These are phyloP conservation scores for Suhomyces bolitotheri DNA, from an alignment of 1,139 yeast species.

Conservation along the genomic window DNA sequence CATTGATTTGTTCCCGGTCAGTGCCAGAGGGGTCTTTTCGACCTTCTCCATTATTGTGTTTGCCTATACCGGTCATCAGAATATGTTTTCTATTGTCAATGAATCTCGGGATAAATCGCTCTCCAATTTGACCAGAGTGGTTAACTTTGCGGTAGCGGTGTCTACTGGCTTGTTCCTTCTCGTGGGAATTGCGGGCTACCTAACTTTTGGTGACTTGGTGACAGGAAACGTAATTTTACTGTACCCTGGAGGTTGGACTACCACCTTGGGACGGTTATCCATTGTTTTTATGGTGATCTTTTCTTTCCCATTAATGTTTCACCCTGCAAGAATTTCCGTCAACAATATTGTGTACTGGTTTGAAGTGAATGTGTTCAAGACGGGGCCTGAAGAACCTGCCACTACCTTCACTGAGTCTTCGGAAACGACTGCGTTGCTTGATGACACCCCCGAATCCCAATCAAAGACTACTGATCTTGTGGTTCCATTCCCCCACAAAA, in stretches of 20 bases:
- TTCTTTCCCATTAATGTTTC: slow-evolving; percentile 89
- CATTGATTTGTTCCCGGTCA: slow-evolving; percentile 57
- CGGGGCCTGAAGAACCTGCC: background rate
- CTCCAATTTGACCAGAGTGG: slow-evolving; percentile 50
- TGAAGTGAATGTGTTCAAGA: slow-evolving; percentile 3
- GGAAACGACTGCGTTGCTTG: slow-evolving; percentile 12
- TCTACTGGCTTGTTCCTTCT: slow-evolving; percentile 37
- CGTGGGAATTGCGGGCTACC: slow-evolving; percentile 47
- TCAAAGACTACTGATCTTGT: slow-evolving; percentile 17
- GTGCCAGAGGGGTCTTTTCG: slow-evolving; percentile 61
- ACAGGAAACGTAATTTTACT: slow-evolving; percentile 77
- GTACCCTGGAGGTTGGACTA: slow-evolving; percentile 49
- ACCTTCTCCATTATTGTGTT: slow-evolving; percentile 52
- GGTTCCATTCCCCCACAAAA: slow-evolving; percentile 53
- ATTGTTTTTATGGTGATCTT: slow-evolving; percentile 81
- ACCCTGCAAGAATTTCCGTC: slow-evolving; percentile 85
- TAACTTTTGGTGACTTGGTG: slow-evolving; percentile 47
- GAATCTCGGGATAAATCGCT: slow-evolving; percentile 58
- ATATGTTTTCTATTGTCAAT: slow-evolving; percentile 51
- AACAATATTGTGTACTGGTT: slow-evolving; percentile 71
- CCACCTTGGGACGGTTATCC: slow-evolving; percentile 70
- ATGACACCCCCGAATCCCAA: slow-evolving; percentile 16
- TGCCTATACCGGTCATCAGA: slow-evolving; percentile 53
- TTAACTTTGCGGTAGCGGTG: slow-evolving; percentile 51
- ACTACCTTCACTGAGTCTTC: slow-evolving; percentile 7